Evolutionary conservation across 306 rosid species (phyloP), one percentile per base, ranked within the genome.

Genomic region (Lathyrus sativus): DNA sequence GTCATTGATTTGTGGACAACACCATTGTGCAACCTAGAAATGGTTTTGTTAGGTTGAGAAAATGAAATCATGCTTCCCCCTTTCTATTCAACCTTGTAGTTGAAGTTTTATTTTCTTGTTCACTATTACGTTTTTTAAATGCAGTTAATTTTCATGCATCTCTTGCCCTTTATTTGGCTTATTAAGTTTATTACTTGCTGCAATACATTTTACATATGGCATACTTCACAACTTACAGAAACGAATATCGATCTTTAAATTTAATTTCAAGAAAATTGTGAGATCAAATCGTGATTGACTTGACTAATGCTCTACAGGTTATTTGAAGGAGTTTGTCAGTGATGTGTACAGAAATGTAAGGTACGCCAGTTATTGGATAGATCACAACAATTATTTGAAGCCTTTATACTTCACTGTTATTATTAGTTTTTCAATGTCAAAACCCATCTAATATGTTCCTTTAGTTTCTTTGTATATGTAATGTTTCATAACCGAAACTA

Each of bases 261-360:
- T 68, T 44, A 56, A 57, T 42, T 56, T 19, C 57, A 26, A 49
- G 45, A 24, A 68, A 62, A 43, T 64, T 28, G 15, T 35, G 51
- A 29, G 65, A 70, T 65, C 75, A 19, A 45, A 53, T 24, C 56
- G 49, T 74, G 65, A 68, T 48, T 59, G 62, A 39, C 60, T 72
- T 76, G 39, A 35, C 35, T 64, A 50, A 39, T 68, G 42, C 54
- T 70, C 35, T 75, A 26, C 97, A 91, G 97, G 90, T 66, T 91
- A 86, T 73, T 74, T 91, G 90, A 85, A 70, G 83, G 91, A 91
- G 77, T 79, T 41, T 24, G 58, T 84, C 41, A 14, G 11, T 66
- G 96, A 89, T 64, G 12, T 50, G 12, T 84, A 73, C 85, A 76
- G 85, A 79, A 65, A 82, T 76, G 64, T 89, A 76, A 89, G 97